Base-by-base conservation (phyloP, 768 basidiomycete genomes). In the Agrocybe chaxingu region DNA sequence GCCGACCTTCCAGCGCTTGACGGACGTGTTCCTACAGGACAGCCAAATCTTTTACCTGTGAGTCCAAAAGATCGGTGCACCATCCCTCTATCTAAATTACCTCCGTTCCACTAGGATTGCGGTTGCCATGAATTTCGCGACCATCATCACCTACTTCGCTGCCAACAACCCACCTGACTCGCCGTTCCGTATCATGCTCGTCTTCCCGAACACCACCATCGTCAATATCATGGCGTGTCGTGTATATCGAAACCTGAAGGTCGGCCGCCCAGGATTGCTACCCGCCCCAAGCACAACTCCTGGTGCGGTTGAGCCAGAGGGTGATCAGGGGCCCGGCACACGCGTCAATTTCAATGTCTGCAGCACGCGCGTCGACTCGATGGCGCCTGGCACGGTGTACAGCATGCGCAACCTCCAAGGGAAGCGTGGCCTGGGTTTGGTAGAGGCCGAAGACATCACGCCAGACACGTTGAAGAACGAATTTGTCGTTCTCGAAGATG, bases 1-100 rank as follows among this genome's bases (percentile, higher is more conserved):
- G 5, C 24, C 24, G 50, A 52, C 42, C 36, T 66, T 3, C 63
- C 66, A 1, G 50, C 47, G 5, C 60, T 66, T 8, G 24, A 57
- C 62, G 3, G 56, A 51, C 35, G 47, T 57, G 3, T 39, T 67
- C 2, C 42, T 66, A 11, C 52, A 53, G 12, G 64, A 65, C 35
- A 64, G 66, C 0, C 66, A 66, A 53, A 48, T 53, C 13, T 69
- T 66, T 42, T 67, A 67, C 48, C 33, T 65, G 68, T 66, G 44
- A 18, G 64, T 60, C 24, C 24, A 24, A 24, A 24, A 24, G 24
- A 24, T 24, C 24, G 24, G 39, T n/a, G 11, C 37, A 30, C 10
- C 10, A 18, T 34, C 9, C 29, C 4, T 39, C 16, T 38, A 34
- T 32, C n/a, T 34, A 10, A 10, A 8, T 31, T 10, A 24, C 24